Conservation (phyloP, 352 stramenopile species). For the Pythium biforme region DNA sequence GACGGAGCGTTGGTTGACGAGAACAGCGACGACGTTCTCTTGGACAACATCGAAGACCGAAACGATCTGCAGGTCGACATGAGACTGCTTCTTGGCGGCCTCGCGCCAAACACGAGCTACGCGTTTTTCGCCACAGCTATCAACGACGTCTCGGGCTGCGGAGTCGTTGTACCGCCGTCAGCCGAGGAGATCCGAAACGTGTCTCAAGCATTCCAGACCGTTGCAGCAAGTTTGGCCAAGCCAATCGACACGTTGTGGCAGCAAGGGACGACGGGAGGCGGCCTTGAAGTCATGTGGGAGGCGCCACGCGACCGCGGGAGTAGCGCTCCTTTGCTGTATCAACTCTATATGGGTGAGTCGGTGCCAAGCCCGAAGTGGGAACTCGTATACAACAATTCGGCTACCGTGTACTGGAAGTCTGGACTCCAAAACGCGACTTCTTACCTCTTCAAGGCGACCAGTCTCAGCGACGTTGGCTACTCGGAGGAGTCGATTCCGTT, state of each 20-base stretch:
- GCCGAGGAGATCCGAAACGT: neutral
- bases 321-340: slow-evolving; percentile 35
- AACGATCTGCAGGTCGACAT: slow-evolving; percentile 26
- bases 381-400: slow-evolving; percentile 46
- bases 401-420: slow-evolving; percentile 48
- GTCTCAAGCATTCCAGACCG: slow-evolving; percentile 31
- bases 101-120: slow-evolving; percentile 39
- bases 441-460: slow-evolving; percentile 54
- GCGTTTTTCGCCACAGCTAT: slow-evolving; percentile 39
- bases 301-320: slow-evolving; percentile 43
- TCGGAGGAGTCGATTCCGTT: slow-evolving; percentile 31
- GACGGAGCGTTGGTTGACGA: slow-evolving; percentile 15
- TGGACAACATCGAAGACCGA: slow-evolving; percentile 19
- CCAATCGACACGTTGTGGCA: slow-evolving; percentile 35
- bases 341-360: slow-evolving; percentile 50
- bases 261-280: slow-evolving; percentile 44
- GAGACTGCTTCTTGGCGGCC: slow-evolving; percentile 46
- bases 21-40: slow-evolving; percentile 9
- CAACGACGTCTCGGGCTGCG: slow-evolving; percentile 54
- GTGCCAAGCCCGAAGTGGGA: slow-evolving; percentile 25
- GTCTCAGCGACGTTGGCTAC: slow-evolving; percentile 48
- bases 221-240: slow-evolving; percentile 19
- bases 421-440: slow-evolving; percentile 39
- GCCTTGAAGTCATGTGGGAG: slow-evolving; percentile 45
- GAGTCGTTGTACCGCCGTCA: neutral